A percentile compares a stretch with the other conserved stretches of the same genome.
These are phyloP conservation scores for Grosmannia serpens DNA, from an alignment of 2,329 filamentous ascomycete species.

Conservation along the genomic window DNA sequence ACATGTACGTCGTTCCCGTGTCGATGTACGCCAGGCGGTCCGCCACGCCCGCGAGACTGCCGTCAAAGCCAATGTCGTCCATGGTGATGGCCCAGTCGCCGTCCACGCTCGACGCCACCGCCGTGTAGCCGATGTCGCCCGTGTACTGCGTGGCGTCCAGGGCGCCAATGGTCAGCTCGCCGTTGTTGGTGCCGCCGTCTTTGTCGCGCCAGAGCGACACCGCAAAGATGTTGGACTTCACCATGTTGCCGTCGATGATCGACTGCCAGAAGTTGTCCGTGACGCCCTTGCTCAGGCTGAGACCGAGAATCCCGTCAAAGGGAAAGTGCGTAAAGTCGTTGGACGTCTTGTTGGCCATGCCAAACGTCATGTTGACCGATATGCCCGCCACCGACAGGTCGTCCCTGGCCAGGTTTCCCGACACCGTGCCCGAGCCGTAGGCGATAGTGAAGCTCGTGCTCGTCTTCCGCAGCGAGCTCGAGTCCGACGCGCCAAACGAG, in stretches of 20 bases:
- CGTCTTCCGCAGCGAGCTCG: slow-evolving; percentile 46
- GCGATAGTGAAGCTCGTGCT: slow-evolving; percentile 49
- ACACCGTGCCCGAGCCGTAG: slow-evolving; percentile 69
- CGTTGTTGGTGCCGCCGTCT: slow-evolving; percentile 57
- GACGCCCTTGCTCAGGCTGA: slow-evolving; percentile 51
- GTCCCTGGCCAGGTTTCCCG: slow-evolving; percentile 55
- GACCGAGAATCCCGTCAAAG: slow-evolving; percentile 77
- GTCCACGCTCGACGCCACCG: slow-evolving; percentile 33
- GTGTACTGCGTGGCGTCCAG: slow-evolving; percentile 55
- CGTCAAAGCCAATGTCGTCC: slow-evolving; percentile 53
- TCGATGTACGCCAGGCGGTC: slow-evolving; percentile 61
- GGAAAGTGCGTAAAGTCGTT: slow-evolving; percentile 66
- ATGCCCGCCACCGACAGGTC: slow-evolving; percentile 55
- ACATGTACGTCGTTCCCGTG: slow-evolving; percentile 70
- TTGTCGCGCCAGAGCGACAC: slow-evolving; percentile 56
- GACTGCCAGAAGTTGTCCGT: slow-evolving; percentile 57
- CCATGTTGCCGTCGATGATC: slow-evolving; percentile 41
- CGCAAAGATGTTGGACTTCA: slow-evolving; percentile 56
- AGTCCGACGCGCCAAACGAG: slow-evolving; percentile 55
- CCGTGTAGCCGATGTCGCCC: slow-evolving; percentile 57
- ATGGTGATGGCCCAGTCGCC: slow-evolving; percentile 65
- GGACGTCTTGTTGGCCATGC: slow-evolving; percentile 60
- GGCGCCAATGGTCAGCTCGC: slow-evolving; percentile 67
- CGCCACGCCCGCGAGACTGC: slow-evolving; percentile 43
- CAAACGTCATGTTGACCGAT: slow-evolving; percentile 54